Base-by-base conservation (phyloP, 2,329 filamentous ascomycete species). In the Xylariomycetidae sp. region DNA sequence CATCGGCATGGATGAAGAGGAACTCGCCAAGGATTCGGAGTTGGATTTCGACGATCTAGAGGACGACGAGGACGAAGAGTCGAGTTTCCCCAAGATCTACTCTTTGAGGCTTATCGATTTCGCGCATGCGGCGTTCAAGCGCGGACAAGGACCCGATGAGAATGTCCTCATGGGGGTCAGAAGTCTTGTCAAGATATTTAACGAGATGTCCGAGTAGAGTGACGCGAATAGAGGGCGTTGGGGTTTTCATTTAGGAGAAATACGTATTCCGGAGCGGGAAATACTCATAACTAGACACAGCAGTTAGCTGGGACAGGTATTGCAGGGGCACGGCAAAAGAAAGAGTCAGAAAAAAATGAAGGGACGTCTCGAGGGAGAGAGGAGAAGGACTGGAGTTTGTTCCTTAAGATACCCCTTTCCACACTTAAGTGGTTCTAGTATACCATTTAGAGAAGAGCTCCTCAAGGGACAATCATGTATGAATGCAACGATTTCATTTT, bases 41-140 rank as follows among this genome's bases (percentile, higher is more conserved):
- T 33, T 41, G 17, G 46, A 44, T 9, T 37, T 40, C 10, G 58
- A 59, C 25, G 60, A 63, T 0, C 55, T 66, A 1, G 67, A 67
- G 2, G 66, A 69, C 2, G 66, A 69, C 1, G 68, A 66, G 2
- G 72, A 77, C 1, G 73, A 80, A 2, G 73, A 78, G 67, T 74
- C 32, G 54, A 64, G 40, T 54, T 58, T 45, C 17, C 55, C 39
- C 41, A 46, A 81, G 49, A 76, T 94, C 27, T 87, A 83, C 51
- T 74, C 79, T 10, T 70, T 96, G 31, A 92, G 90, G 55, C 71
- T 98, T 43, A 98, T 98, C 49, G 92, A 98, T 59, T 98, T 98
- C 70, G 92, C 92, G 2, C 92, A 98, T 61, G 92, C 92, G 9
- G 65, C 70, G 31, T 97, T 84, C 81, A 83, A 79, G 2, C 84